phyloP scores from a whole-genome alignment of 1,284 basidiomycete species.

The Cryptococcus sp. region DNA sequence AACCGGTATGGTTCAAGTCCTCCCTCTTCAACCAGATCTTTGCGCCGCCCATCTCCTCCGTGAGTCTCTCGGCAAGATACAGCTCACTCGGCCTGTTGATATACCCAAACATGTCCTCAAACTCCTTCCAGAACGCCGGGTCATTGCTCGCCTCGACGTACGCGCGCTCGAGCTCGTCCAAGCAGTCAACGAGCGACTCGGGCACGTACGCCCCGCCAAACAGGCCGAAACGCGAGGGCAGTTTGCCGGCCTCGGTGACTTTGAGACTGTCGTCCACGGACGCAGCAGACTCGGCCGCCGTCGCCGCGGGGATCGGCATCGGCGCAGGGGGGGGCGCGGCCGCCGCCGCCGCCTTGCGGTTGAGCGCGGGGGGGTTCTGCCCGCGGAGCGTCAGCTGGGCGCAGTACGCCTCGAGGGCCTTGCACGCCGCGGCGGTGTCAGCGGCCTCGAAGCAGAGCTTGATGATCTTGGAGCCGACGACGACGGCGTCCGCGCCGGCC shows the following conservation, averaged over 20 bases:
- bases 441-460: constrained; percentile 67
- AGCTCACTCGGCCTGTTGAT: constrained; percentile 73
- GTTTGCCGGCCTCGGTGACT: constrained; percentile 49
- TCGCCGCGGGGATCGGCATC: constrained; percentile 23
- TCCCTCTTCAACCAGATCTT: constrained; percentile 89
- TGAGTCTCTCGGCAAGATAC: constrained; percentile 71
- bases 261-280: constrained; percentile 28
- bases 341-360: constrained; percentile 23
- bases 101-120: constrained; percentile 82
- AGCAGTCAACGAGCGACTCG: constrained; percentile 86
- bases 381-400: constrained; percentile 64
- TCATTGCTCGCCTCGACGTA: constrained; percentile 83
- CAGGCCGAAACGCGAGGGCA: constrained; percentile 84
- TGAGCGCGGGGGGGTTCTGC: constrained; percentile 44
- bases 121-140: constrained; percentile 91
- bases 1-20: constrained; percentile 82
- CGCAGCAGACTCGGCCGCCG: constrained; percentile 20
- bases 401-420: constrained; percentile 72
- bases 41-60: constrained; percentile 75
- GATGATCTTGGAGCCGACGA: constrained; percentile 85
- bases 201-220: constrained; percentile 98
- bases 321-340: constrained; percentile 40
- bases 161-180: constrained; percentile 85
- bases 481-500: constrained; percentile 90
- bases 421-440: constrained; percentile 54